Base-by-base conservation (phyloP, 192 early-diverging fungal species). In the Lobosporangium transversale region DNA sequence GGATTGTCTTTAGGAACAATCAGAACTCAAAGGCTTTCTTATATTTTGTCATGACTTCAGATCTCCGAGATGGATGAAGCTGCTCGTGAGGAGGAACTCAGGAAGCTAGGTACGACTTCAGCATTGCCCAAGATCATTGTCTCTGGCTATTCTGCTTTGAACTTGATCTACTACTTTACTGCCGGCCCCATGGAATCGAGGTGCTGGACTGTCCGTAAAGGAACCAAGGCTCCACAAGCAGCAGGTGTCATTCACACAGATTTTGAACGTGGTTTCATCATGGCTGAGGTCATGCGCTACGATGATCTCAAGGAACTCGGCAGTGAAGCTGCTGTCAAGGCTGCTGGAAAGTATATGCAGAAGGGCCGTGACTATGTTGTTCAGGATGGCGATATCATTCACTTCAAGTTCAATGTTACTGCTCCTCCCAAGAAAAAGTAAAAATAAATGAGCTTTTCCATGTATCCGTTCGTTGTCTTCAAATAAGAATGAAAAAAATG, bases 341-440 rank as follows among this genome's bases (percentile, higher is more conserved):
- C 90, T 31, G 88, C 85, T 11, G 97, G 97, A 43, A 95, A 95
- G 85, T 96, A 95, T 80, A 62, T 87, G 30, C 89, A 89, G 70
- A 94, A 97, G 83, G 95, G 97, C 52, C 94, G 96, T 63, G 95
- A 97, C 0, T 95, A 97, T 47, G 78, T 92, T 40, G 94, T 98
- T 44, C 86, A 93, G 68, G 95, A 96, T 76, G 97, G 97, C 44
- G 97, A 97, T 71, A 91, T 99, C 26, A 90, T 96, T 44, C 90
- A 89, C 75, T 92, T 92, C 87, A 84, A 84, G 80, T 84, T 84
- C 78, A 84, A 84, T 60, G 83, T 84, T 24, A 84, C 83, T 56
- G 80, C 83, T 44, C 71, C 79, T 57, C 68, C 73, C 58, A 84
- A 84, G 79, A 84, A 84, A 68, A 78, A 81, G 65, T 76, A 75